Evolutionary conservation across 2,329 filamentous ascomycete genomes (phyloP), one percentile per base, ranked within the genome.

Genomic region (Davidsoniella eucalypti): DNA sequence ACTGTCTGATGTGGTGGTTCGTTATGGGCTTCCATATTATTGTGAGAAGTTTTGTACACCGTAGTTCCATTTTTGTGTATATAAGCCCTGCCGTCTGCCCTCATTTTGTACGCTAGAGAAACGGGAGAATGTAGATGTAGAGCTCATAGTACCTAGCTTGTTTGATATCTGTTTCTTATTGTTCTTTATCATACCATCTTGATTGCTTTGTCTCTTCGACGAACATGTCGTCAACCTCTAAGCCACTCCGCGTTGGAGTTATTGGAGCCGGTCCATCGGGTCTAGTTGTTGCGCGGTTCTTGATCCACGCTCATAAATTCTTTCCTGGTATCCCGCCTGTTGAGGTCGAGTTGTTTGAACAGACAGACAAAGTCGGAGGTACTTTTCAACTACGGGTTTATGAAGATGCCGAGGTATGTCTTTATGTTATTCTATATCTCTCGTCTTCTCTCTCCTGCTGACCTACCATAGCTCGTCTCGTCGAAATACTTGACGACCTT

Each of bases 401-500:
- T 48, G 67, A 71, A 50, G 67, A 70, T 33, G 67, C 69, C 1
- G 70, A 72, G 58, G 63, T 64, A 40, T 33, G 58, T 23, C 51
- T 38, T 6, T 5, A 23, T 33, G 42, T 42, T 5, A 18, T 29
- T 1, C 46, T 18, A 39, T 36, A 33, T 45, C 23, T 14, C 8
- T 18, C 25, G 29, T 44, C 26, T 21, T 17, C 33, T 16, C 16
- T 17, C 5, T 12, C 18, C 42, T 41, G 18, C 37, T 9, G 16
- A 8, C 8, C 10, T n/a, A 12, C n/a, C 37, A 7, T 40, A 67
- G 64, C 62, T 71, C 1, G 69, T 73, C 1, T 70, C 67, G 1
- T 71, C 69, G 2, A 71, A 70, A 54, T 69, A 71, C 41, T 61
- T 74, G 7, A 73, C 69, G 0, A 60, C 66, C 16, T 73, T 73